Evolutionary conservation across 345 rosid genomes (phyloP).

Genomic region (Luvunga scandens): DNA sequence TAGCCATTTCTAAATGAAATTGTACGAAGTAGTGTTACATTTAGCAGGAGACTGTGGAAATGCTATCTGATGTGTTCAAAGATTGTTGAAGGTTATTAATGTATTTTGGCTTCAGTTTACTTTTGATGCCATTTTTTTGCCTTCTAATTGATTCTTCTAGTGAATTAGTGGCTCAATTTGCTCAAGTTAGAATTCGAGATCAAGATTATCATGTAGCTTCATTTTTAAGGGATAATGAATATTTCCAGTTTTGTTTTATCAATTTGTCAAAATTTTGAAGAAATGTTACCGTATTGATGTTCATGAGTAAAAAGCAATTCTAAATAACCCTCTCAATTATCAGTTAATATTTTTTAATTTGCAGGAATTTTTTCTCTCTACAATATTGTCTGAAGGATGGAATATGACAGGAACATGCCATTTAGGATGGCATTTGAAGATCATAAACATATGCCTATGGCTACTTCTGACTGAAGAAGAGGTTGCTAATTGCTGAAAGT

Average conservation of each 20-base stretch:
- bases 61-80: not conserved
- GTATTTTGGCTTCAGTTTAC: not conserved
- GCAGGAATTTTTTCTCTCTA: conserved; percentile 30
- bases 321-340: conserved; percentile 13
- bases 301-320: conserved; percentile 5
- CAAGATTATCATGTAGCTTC: not conserved
- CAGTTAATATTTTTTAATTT: conserved; percentile 27
- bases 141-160: not conserved
- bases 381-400: conserved; percentile 12
- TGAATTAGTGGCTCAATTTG: not conserved
- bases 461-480: conserved; percentile 10
- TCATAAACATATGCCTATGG: not conserved
- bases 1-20: not conserved
- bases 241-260: not conserved
- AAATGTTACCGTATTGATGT: not conserved
- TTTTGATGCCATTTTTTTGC: not conserved
- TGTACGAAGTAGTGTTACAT: not conserved
- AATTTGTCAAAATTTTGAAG: not conserved
- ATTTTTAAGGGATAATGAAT: conserved; percentile 1
- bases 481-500: conserved; percentile 14
- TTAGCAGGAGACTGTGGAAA: not conserved
- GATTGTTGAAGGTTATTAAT: not conserved
- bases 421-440: conserved; percentile 20
- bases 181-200: not conserved
- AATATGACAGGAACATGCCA: conserved; percentile 7